phyloP scores from a whole-genome alignment of 225 moss, liverwort and hornwort genomes.

The Bryum argenteum region DNA sequence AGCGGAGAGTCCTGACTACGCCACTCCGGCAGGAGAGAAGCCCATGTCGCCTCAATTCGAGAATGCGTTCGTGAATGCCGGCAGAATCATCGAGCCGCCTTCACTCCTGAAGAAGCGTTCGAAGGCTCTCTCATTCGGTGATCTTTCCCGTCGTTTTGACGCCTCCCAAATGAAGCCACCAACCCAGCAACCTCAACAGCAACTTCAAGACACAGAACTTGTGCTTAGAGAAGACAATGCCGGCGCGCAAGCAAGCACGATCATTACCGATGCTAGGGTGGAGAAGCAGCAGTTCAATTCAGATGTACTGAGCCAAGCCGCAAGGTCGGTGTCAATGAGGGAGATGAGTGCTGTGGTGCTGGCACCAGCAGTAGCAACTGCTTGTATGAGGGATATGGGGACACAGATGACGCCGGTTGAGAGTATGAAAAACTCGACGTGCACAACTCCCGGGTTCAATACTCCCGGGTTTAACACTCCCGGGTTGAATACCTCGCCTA shows the following conservation, averaged over 20 bases:
- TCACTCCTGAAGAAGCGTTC: constrained; percentile 43
- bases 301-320: constrained; percentile 28
- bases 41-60: constrained; percentile 47
- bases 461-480: constrained; percentile 35
- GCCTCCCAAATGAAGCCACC: background rate
- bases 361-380: constrained; percentile 30
- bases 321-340: constrained; percentile 44
- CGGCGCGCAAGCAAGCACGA: background rate
- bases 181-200: constrained; percentile 18
- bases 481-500: constrained; percentile 48
- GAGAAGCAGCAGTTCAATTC: constrained; percentile 1
- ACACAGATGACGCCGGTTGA: constrained; percentile 62
- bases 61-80: constrained; percentile 25
- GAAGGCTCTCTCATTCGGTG: constrained; percentile 55
- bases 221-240: constrained; percentile 19
- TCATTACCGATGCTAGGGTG: background rate
- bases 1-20: constrained; percentile 53
- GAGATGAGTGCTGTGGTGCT: constrained; percentile 34
- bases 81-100: constrained; percentile 18
- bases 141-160: constrained; percentile 51
- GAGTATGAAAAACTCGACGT: constrained; percentile 51
- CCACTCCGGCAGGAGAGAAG: constrained; percentile 33
- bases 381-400: constrained; percentile 47
- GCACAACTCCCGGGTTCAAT: constrained; percentile 50
- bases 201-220: constrained; percentile 8